These are phyloP conservation scores for Limonium bicolor DNA, from an alignment of 148 eudicot species.

Conservation along the genomic window DNA sequence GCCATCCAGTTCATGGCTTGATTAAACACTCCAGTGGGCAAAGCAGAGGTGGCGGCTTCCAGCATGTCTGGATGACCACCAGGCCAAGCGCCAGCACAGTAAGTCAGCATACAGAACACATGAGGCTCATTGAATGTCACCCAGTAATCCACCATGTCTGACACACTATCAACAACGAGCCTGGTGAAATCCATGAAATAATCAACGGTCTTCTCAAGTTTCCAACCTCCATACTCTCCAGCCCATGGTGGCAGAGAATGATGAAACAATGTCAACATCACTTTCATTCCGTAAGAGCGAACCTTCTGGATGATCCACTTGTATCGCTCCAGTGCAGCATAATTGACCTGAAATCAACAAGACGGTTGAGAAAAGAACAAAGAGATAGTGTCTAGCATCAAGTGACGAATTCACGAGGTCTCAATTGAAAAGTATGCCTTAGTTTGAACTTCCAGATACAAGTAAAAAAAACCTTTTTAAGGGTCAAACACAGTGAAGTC, in stretches of 20 bases:
- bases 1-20: conserved; percentile 90
- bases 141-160: conserved; percentile 89
- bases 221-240: conserved; percentile 99
- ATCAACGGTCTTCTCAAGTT: conserved; percentile 78
- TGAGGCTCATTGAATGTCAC: conserved; percentile 98
- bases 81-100: conserved; percentile 99
- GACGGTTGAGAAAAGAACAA: too few relatives aligned
- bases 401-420: too few relatives aligned
- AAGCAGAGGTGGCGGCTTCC: conserved; percentile 89
- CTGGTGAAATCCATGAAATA: conserved; percentile 91
- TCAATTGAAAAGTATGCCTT: too few relatives aligned
- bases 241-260: conserved; percentile 99
- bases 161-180: conserved; percentile 80
- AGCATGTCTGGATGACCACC: conserved; percentile 98
- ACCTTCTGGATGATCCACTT: conserved; percentile 81
- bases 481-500: too few relatives aligned
- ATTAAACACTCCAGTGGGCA: conserved; percentile 78
- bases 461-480: too few relatives aligned
- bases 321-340: conserved; percentile 90
- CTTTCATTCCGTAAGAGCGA: conserved; percentile 87
- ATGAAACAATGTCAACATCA: conserved; percentile 91
- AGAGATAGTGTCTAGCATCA: too few relatives aligned
- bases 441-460: too few relatives aligned
- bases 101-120: conserved; percentile 86
- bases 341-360: conserved; percentile 84